Evolutionary conservation across 208 protist genomes (phyloP).

Genomic region (Acanthamoeba quina): DNA sequence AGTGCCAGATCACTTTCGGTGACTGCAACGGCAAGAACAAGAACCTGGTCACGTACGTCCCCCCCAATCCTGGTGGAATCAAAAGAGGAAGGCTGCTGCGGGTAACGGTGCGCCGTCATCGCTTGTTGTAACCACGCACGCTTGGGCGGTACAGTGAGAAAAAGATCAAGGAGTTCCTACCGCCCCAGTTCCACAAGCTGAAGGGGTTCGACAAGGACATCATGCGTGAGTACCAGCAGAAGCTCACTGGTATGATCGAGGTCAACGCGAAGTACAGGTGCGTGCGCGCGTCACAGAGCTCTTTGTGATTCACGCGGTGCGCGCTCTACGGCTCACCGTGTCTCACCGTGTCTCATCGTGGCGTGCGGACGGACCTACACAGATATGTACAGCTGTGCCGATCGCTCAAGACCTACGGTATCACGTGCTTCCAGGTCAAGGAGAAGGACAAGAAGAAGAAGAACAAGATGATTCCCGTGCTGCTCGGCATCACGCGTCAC

Average conservation of each 20-base stretch:
- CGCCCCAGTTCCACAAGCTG: constrained; percentile 81
- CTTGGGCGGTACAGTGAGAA: background rate
- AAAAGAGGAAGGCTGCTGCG: background rate
- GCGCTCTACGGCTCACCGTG: background rate
- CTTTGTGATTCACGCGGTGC: background rate
- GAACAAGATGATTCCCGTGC: constrained; percentile 83
- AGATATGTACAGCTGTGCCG: constrained; percentile 88
- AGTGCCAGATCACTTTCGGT: constrained; percentile 85
- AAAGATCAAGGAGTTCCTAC: constrained; percentile 85
- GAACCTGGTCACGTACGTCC: constrained; percentile 22
- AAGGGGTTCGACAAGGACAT: constrained; percentile 88
- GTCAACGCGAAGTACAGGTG: constrained; percentile 90
- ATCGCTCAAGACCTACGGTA: constrained; percentile 91
- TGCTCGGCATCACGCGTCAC: constrained; percentile 89
- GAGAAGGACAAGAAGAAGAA: constrained; percentile 76
- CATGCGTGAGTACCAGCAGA: constrained; percentile 83
- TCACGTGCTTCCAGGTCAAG: constrained; percentile 88
- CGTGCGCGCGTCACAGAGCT: constrained; percentile 82
- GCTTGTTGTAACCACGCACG: too few relatives aligned
- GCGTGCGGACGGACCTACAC: background rate
- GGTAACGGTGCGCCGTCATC: too few relatives aligned
- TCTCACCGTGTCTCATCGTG: background rate
- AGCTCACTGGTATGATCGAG: constrained; percentile 85
- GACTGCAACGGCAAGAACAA: constrained; percentile 86
- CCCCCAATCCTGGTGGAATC: background rate